These are phyloP conservation scores for Trebouxia sp. DNA, from an alignment of 139 green algal species.

Conservation along the genomic window DNA sequence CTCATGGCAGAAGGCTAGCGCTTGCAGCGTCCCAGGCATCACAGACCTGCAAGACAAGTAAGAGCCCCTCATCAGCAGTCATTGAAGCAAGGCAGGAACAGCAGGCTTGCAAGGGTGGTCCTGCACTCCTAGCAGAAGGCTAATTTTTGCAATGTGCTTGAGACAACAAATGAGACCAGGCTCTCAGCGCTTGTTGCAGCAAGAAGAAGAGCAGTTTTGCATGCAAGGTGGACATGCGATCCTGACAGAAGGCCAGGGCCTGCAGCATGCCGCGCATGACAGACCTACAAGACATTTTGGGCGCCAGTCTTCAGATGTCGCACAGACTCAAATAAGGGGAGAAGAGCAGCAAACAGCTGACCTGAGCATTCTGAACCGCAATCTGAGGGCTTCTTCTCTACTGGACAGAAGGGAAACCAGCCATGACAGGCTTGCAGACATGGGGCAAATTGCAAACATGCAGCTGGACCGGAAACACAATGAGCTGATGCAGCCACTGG, in stretches of 20 bases:
- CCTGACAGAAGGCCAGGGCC: conserved; percentile 63
- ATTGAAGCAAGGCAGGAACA: no score
- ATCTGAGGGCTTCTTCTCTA: no score
- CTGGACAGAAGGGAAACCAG: no score
- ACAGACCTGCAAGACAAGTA: conserved; percentile 43
- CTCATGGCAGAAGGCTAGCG: conserved; percentile 64
- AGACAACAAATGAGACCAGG: no score
- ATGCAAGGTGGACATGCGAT: no score
- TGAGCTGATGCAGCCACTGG: background rate
- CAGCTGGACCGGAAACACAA: background rate
- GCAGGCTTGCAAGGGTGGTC: no score
- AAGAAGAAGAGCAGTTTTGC: no score
- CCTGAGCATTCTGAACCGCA: background rate
- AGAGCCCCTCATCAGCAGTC: conserved; percentile 78
- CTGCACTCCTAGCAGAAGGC: conserved; percentile 56
- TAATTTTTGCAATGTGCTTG: no score
- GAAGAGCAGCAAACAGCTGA: background rate
- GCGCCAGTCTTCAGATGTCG: no score
- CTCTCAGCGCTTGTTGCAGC: no score
- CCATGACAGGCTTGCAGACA: no score
- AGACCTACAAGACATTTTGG: background rate
- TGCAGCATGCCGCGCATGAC: conserved; percentile 42
- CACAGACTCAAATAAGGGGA: background rate
- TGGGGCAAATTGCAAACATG: no score
- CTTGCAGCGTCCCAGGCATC: conserved; percentile 43